Evolutionary conservation across 164 flowering plant species (phyloP).

Genomic region (Euptelea pleiosperma): DNA sequence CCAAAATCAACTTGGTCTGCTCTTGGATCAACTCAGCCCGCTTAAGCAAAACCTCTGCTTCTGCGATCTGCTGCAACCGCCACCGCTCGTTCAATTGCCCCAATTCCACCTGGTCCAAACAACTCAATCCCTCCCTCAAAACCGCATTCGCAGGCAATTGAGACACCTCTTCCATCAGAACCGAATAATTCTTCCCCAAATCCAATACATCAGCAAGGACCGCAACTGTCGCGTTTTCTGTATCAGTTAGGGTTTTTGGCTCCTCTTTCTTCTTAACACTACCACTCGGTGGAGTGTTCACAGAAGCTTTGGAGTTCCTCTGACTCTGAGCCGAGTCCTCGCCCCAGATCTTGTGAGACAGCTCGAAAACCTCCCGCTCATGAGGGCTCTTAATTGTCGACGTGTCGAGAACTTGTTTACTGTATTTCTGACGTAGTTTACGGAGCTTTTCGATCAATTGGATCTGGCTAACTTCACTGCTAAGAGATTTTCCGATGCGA

Average conservation of each 20-base stretch:
- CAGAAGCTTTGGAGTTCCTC: background rate
- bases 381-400: background rate
- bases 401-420: conserved; percentile 1
- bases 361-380: background rate
- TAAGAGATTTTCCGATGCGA: conserved; percentile 4
- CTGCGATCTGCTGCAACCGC: conserved; percentile 15
- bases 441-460: conserved; percentile 12
- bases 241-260: too few relatives aligned
- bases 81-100: conserved; percentile 3
- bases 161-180: conserved; percentile 3
- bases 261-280: background rate
- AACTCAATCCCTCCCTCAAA: conserved; percentile 3
- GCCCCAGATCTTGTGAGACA: conserved; percentile 18
- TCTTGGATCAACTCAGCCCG: background rate
- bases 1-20: conserved; percentile 9
- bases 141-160: background rate
- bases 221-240: background rate
- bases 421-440: conserved; percentile 7
- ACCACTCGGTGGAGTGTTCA: background rate
- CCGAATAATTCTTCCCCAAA: background rate
- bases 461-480: background rate
- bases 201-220: background rate
- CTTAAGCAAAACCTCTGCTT: conserved; percentile 1
- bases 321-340: background rate
- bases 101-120: background rate